Evolutionary conservation across 148 eudicot species (phyloP), one percentile per base, ranked within the genome.

Genomic region (Talinum fruticosum): DNA sequence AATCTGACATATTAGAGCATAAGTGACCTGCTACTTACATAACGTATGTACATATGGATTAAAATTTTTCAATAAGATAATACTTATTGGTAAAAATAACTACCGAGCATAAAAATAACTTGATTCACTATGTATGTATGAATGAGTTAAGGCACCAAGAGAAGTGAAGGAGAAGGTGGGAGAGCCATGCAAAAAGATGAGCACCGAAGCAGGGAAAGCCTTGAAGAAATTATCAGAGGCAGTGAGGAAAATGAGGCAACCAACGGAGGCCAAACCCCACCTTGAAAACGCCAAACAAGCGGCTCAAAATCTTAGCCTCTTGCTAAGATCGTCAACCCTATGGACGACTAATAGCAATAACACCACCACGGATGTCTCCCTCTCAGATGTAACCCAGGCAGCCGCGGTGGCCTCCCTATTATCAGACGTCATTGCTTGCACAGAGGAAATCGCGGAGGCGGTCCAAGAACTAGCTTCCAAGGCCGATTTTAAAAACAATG

Each of bases 181-280:
- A 81, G 89, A 90, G 53, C 45, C 86, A 0, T 89, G 91, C 85
- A 83, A 32, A 21, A 88, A 84, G 51, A 82, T 93, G 83, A 87
- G 89, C 78, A 57, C 78, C 8, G 91, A 89, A 72, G 81, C 83
- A 34, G 81, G 91, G 72, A 54, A 71, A 34, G 90, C 90, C 1
- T 24, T 93, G 32, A 89, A 87, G 59, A 86, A 93, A 81, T 37
- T 93, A 3, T 80, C 93, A 10, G 2, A 65, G 26, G 78, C 88
- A n/a, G 83, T 93, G 44, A 78, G 75, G 54, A 79, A 71, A 74
- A 88, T 88, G 90, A 86, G 69, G 1, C 34, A 77, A 49, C 76
- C 91, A 24, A 73, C 84, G 0, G 28, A 83, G 32, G 71, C 81
- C 10, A 76, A 77, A 51, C 12, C 71, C 30, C 91, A 89, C 66